Conservation (phyloP, 2,329 filamentous ascomycete genomes). For the Elsinoe australis region DNA sequence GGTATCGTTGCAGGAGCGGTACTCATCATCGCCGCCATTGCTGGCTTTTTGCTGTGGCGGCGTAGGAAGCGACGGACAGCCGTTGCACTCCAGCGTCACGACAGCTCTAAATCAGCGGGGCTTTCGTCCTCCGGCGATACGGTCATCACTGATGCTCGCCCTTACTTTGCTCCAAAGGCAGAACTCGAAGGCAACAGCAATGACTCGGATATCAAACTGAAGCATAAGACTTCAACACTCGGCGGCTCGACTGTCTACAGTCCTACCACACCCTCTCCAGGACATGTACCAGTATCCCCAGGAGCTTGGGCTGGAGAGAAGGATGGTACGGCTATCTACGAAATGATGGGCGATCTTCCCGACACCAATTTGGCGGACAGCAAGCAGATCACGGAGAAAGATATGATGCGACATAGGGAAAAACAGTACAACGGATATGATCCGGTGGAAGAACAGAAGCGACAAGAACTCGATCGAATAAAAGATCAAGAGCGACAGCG, state of each 20-base stretch:
- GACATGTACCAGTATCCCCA: not conserved
- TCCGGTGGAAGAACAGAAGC: conserved; percentile 16
- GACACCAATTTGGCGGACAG: conserved; percentile 45
- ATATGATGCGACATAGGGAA: conserved; percentile 40
- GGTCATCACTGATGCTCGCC: conserved; percentile 14
- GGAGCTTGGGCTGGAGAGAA: conserved; percentile 25
- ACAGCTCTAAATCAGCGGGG: conserved; percentile 9
- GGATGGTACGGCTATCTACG: conserved; percentile 38
- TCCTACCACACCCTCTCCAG: not conserved
- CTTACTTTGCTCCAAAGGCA: conserved; percentile 37
- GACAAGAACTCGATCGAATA: not conserved
- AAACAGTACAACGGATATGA: conserved; percentile 41
- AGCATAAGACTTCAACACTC: conserved; percentile 19
- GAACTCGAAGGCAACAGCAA: conserved; percentile 34
- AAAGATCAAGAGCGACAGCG: conserved; percentile 1
- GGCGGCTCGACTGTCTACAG: conserved; percentile 15
- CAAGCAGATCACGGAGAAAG: conserved; percentile 41
- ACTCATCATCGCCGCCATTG: conserved; percentile 23
- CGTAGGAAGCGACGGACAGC: conserved; percentile 18
- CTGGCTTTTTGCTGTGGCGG: conserved; percentile 20
- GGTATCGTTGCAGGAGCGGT: conserved; percentile 40
- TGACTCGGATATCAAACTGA: conserved; percentile 21
- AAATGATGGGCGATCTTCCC: conserved; percentile 50
- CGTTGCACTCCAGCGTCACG: conserved; percentile 17
- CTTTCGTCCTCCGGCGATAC: conserved; percentile 12